These are phyloP conservation scores for Cydonia oblonga DNA, from an alignment of 331 rosid species.

Conservation along the genomic window DNA sequence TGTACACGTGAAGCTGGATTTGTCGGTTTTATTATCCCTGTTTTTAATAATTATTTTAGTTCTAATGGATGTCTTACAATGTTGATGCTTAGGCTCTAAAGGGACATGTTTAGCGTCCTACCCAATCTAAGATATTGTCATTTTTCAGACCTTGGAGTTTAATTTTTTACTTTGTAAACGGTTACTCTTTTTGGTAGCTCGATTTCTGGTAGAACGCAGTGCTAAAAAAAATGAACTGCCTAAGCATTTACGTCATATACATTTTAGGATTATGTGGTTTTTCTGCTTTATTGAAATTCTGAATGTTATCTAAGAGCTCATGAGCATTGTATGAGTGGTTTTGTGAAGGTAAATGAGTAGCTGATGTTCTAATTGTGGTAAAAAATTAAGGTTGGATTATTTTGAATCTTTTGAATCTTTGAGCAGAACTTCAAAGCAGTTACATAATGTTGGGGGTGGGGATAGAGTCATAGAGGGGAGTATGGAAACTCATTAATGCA, in stretches of 20 bases:
- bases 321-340: neutral
- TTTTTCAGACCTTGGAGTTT: neutral
- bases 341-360: neutral
- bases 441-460: neutral
- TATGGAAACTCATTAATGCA: neutral
- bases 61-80: neutral
- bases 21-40: neutral
- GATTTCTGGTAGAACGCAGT: neutral
- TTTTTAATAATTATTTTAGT: neutral
- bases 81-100: neutral
- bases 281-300: neutral
- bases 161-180: neutral
- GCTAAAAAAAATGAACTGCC: neutral
- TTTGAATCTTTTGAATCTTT: neutral
- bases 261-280: neutral
- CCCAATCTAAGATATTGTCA: neutral
- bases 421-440: neutral
- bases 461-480: neutral
- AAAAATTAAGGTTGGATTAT: neutral
- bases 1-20: neutral
- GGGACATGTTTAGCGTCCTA: neutral
- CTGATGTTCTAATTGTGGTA: neutral
- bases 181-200: neutral
- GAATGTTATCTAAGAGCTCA: neutral
- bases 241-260: neutral